phyloP scores from a whole-genome alignment of 169 alveolate species.

The Eimeria praecox region DNA sequence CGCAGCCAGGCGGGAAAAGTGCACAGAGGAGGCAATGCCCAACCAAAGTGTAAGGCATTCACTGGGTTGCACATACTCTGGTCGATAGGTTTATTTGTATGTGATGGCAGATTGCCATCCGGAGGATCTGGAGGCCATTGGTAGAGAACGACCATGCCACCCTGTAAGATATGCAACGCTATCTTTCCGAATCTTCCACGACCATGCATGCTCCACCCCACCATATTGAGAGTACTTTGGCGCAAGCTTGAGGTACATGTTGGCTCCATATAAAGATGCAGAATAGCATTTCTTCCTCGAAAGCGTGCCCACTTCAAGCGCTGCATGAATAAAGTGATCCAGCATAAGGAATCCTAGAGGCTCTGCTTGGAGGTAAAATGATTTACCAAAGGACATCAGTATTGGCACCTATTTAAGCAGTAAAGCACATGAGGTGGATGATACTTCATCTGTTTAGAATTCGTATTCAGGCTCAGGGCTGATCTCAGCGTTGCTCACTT shows the following conservation, averaged over 20 bases:
- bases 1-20: not conserved
- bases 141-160: not conserved
- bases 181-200: not conserved
- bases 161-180: not conserved
- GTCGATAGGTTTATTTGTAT: not conserved
- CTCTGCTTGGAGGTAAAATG: not conserved
- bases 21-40: not conserved
- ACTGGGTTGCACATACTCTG: not conserved
- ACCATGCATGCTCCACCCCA: not conserved
- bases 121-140: not conserved
- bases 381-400: not conserved
- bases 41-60: not conserved
- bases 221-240: not conserved
- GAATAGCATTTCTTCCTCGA: not conserved
- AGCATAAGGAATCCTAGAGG: not conserved
- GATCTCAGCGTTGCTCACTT: not conserved
- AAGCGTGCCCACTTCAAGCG: not conserved
- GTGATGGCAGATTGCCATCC: not conserved
- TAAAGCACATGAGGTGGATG: not conserved
- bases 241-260: not conserved
- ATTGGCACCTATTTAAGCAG: not conserved
- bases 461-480: not conserved
- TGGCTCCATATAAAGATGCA: not conserved
- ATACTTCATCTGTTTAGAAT: not conserved
- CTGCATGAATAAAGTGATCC: not conserved